Evolutionary conservation across 768 basidiomycete species (phyloP).

Genomic region (Goffeauzyma gilvescens): DNA sequence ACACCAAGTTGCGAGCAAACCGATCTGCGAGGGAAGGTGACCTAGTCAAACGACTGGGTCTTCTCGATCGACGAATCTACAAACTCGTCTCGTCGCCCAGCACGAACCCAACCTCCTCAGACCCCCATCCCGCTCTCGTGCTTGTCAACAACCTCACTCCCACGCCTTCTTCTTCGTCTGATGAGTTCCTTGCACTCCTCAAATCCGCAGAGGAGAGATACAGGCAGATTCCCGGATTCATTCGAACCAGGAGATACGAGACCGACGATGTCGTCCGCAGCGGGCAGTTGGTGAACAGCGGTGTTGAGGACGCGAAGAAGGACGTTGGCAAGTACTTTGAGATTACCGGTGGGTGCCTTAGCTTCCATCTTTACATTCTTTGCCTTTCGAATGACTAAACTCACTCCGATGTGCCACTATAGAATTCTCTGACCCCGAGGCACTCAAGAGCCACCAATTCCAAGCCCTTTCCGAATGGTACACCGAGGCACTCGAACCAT

Average conservation of each 20-base stretch:
- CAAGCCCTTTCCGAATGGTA: slow-evolving; percentile 4
- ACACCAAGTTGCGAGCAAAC: slow-evolving; percentile 11
- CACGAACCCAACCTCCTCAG: slow-evolving; percentile 3
- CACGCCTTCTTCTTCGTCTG: not conserved
- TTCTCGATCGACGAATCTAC: slow-evolving; percentile 12
- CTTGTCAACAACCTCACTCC: slow-evolving; percentile 7
- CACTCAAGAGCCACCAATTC: not conserved
- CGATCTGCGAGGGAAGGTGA: slow-evolving; percentile 6
- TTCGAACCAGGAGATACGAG: slow-evolving; percentile 2
- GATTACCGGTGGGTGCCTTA: slow-evolving; percentile 2
- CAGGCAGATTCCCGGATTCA: slow-evolving; percentile 7
- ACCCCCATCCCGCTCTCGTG: slow-evolving; percentile 4
- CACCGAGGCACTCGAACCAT: slow-evolving; percentile 6
- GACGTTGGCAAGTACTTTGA: slow-evolving; percentile 4
- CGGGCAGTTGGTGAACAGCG: slow-evolving; percentile 1
- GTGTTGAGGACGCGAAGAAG: slow-evolving; percentile 2
- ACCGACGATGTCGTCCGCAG: slow-evolving; percentile 2
- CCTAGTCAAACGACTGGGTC: slow-evolving; percentile 2
- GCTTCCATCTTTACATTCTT: not conserved
- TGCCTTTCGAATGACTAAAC: not conserved
- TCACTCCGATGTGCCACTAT: no score
- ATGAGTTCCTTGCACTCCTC: slow-evolving; percentile 4
- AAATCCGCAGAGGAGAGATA: slow-evolving; percentile 4
- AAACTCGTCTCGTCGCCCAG: slow-evolving; percentile 4
- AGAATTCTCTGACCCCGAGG: slow-evolving; percentile 8